Conservation (phyloP, 441 rosid genomes). For the Omphalea diandra region DNA sequence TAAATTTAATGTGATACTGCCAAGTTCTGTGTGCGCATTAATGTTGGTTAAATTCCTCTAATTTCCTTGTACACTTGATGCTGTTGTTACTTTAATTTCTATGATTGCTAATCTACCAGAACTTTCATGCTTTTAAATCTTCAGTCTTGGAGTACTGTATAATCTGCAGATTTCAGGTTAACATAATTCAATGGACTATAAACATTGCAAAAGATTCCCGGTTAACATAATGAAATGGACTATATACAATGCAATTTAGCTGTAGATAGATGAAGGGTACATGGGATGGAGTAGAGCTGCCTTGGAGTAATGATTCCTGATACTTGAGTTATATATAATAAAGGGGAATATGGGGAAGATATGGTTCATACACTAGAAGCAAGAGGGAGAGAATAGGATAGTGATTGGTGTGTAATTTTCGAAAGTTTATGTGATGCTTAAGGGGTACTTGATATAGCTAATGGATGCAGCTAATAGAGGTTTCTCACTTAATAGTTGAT, state of each 20-base stretch:
- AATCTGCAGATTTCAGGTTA: slow-evolving; percentile 1
- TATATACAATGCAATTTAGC: background rate
- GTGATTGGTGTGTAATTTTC: too few species aligned
- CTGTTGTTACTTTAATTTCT: background rate
- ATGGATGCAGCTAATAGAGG: too few species aligned
- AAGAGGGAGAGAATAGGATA: background rate
- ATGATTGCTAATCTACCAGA: background rate
- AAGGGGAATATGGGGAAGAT: background rate
- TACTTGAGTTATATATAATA: background rate
- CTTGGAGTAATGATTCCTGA: background rate
- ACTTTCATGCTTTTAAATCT: background rate
- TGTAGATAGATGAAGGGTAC: background rate
- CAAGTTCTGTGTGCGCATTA: background rate
- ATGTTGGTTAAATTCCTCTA: background rate
- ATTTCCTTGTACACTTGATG: background rate
- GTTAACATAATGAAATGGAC: background rate
- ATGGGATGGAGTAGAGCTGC: background rate
- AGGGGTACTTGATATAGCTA: too few species aligned
- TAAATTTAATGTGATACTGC: background rate
- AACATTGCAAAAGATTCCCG: background rate
- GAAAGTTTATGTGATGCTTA: too few species aligned
- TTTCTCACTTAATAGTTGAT: too few species aligned
- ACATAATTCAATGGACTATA: background rate
- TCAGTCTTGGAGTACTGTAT: background rate
- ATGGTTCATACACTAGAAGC: background rate